Evolutionary conservation across 768 basidiomycete species (phyloP).

Genomic region (Amyloporia xantha): DNA sequence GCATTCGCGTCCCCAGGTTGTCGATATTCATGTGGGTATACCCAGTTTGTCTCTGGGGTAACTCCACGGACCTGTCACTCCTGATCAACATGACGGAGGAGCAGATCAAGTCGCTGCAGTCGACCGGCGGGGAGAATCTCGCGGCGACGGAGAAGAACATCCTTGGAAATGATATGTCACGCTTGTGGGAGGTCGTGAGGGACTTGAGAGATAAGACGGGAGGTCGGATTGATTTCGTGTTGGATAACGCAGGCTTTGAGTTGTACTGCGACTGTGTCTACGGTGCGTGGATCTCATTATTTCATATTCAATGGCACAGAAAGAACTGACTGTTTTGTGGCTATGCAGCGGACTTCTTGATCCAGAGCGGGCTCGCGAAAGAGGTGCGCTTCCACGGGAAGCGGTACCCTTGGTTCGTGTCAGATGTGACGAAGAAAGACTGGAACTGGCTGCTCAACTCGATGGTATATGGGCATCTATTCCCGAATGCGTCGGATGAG

Average conservation of each 20-base stretch:
- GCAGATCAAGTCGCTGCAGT: constrained; percentile 93
- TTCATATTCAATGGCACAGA: too few relatives aligned
- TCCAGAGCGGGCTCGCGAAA: constrained; percentile 81
- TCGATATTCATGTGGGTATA: background rate
- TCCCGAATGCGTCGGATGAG: constrained; percentile 72
- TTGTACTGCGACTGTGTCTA: constrained; percentile 85
- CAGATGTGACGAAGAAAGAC: constrained; percentile 88
- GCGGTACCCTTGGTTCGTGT: constrained; percentile 92
- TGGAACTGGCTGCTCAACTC: constrained; percentile 90
- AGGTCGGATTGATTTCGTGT: constrained; percentile 52
- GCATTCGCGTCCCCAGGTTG: background rate
- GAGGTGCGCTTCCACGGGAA: constrained; percentile 94
- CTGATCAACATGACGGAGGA: constrained; percentile 98
- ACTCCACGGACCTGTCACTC: constrained; percentile 91
- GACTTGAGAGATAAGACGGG: constrained; percentile 34
- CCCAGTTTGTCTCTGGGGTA: constrained; percentile 93
- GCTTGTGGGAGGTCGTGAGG: constrained; percentile 71
- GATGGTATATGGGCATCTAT: constrained; percentile 89
- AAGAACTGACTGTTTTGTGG: background rate
- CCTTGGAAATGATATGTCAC: constrained; percentile 72
- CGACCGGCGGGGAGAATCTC: constrained; percentile 91
- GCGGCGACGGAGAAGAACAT: constrained; percentile 97
- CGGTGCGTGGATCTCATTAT: constrained; percentile 37
- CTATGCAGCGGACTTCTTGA: constrained; percentile 79
- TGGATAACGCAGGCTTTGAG: constrained; percentile 87